phyloP scores from a whole-genome alignment of 108 stramenopile genomes.

The Aurantiochytrium sp. region DNA sequence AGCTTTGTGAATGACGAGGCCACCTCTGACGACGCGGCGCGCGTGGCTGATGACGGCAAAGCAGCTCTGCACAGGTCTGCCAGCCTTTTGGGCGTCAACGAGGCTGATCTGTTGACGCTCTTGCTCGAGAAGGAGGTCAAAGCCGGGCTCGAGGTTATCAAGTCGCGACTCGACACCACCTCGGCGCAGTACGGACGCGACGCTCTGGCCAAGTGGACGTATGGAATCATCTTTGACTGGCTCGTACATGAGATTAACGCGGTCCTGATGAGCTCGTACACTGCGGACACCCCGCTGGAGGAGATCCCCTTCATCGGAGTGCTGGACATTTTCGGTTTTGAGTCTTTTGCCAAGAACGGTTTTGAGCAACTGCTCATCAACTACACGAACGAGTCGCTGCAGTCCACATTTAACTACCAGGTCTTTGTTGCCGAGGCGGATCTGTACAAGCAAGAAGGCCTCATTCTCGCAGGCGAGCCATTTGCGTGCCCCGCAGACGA shows the following conservation, averaged over 20 bases:
- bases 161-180: conserved; percentile 61
- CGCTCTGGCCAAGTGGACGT: conserved; percentile 87
- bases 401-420: conserved; percentile 58
- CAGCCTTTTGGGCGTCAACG: conserved; percentile 67
- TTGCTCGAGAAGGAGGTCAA: conserved; percentile 67
- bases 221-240: conserved; percentile 81
- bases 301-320: conserved; percentile 28
- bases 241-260: conserved; percentile 77
- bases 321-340: conserved; percentile 51
- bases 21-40: neutral
- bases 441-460: conserved; percentile 57
- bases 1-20: conserved; percentile 52
- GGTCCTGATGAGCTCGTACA: conserved; percentile 54
- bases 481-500: conserved; percentile 90
- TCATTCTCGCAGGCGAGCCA: conserved; percentile 49
- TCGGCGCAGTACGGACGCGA: conserved; percentile 77
- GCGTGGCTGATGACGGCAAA: neutral
- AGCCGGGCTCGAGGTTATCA: neutral
- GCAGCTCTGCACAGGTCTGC: conserved; percentile 53
- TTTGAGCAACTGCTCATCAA: conserved; percentile 58
- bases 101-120: conserved; percentile 58
- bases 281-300: neutral
- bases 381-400: conserved; percentile 59
- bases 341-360: conserved; percentile 41
- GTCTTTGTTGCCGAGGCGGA: conserved; percentile 56